These are phyloP conservation scores for Bipolaris sorokiniana DNA, from an alignment of 2,329 filamentous ascomycete genomes.

Conservation along the genomic window DNA sequence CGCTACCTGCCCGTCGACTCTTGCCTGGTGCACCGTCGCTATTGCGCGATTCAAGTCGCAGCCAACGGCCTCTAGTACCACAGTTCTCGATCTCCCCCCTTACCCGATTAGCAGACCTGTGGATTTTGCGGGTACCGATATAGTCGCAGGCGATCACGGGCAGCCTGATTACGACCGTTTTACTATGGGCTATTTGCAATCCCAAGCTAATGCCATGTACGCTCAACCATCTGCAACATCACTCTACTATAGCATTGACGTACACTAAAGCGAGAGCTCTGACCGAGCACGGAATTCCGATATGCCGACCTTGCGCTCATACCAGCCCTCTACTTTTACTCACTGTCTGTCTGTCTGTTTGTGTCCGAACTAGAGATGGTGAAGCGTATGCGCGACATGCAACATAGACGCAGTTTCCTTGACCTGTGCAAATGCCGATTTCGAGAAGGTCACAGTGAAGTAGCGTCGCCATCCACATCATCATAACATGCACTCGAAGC, in stretches of 20 bases:
- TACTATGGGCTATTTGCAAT: conserved; percentile 3
- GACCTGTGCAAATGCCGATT: background rate
- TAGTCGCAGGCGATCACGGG: background rate
- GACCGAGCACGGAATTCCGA: conserved; percentile 7
- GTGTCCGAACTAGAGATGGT: background rate
- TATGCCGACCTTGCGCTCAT: conserved; percentile 6
- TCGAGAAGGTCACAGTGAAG: background rate
- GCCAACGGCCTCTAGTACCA: conserved; percentile 31
- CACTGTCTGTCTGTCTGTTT: background rate
- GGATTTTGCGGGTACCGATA: conserved; percentile 6
- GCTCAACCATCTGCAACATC: conserved; percentile 4
- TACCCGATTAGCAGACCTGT: conserved; percentile 3
- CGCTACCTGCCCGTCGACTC: conserved; percentile 5
- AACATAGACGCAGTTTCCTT: background rate
- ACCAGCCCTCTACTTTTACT: background rate
- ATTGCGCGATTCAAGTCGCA: conserved; percentile 15
- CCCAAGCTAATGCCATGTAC: background rate
- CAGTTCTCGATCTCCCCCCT: conserved; percentile 16
- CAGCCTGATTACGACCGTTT: conserved; percentile 6
- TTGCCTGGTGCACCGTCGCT: conserved; percentile 6
- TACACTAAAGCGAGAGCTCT: conserved; percentile 5
- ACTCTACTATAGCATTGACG: conserved; percentile 5
- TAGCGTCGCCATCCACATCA: background rate
- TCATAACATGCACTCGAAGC: background rate
- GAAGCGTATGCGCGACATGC: background rate